Evolutionary conservation across 1,284 basidiomycete genomes (phyloP), one percentile per base, ranked within the genome.

Genomic region (Tilletia horrida): DNA sequence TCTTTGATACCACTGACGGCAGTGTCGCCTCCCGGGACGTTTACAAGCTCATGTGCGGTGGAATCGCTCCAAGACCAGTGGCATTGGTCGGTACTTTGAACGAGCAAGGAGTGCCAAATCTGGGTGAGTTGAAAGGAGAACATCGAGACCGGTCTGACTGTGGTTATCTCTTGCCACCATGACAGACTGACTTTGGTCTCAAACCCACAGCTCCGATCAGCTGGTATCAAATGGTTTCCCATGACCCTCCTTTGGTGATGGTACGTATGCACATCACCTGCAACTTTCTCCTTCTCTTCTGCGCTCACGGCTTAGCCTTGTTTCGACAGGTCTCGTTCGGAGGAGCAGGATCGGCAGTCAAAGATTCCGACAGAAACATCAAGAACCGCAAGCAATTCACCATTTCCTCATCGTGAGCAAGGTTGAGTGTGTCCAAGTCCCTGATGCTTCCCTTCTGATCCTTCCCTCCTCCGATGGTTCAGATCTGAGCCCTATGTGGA

Each of bases 181-280:
- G 35, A 40, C 11, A 40, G 35, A 40, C 6, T 52, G 14, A 25
- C 21, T 43, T 52, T 47, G 14, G 21, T 7, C 7, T 11, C 40
- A 9, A 8, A 9, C 18, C 21, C 40, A 42, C 16, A 62, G 73
- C 74, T 1, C 75, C 76, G 0, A 73, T 77, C 61, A 71, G 67
- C 66, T 76, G 75, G 75, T 77, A 74, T 29, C 74, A 77, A 66
- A 76, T 77, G 75, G 73, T 77, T 2, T 71, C 67, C 43, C 75
- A 76, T 52, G 68, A 77, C 64, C 76, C 76, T 0, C 69, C 76
- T 0, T 71, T 76, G 67, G 75, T 76, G 13, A 76, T 76, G 74
- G 65, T 40, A 4, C 4, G 35, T 40, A 4, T 4, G 4, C 35
- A 6, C 35, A 4, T 4, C 11, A 40, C 35, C 35, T 40, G 6